Evolutionary conservation across 768 basidiomycete genomes (phyloP), one percentile per base, ranked within the genome.

Genomic region (Obba rivulosa): DNA sequence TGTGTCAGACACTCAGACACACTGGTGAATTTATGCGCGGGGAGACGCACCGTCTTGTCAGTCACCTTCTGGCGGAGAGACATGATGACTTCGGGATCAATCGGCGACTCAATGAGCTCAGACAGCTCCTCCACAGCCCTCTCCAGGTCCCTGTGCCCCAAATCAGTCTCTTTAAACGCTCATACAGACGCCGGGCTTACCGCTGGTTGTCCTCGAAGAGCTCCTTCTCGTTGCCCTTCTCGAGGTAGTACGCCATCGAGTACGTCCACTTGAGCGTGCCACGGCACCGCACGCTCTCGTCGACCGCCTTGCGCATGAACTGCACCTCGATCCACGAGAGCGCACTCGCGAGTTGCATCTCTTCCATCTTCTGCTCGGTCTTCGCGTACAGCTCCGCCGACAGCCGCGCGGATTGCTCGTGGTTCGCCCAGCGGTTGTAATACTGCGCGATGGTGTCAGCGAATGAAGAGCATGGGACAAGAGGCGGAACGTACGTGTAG

Each of bases 291-390:
- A 86, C 80, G 34, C 90, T 80, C 64, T 87, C 86, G 61, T 97
- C 96, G 3, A 97, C 94, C 1, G 96, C 96, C 67, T 94, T 94
- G 75, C 92, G 93, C 79, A 96, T 94, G 69, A 99, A 99, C 69
- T 98, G 95, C 24, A 85, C 93, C 69, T 99, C 94, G 57, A 99
- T 99, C 96, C 96, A 99, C 2, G 92, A 93, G 34, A 99, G 70
- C 47, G 83, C 77, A 2, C 91, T 92, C 10, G 84, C 85, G 54
- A 92, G 79, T 72, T 98, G 96, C 87, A 98, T 95, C 69, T 96
- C 92, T 67, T 97, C 93, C 96, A 99, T 99, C 83, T 97, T 97
- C 80, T 95, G 93, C 78, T 99, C 94, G 11, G 95, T 97, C 73
- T 93, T 93, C 48, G 77, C 77, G 66, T 94, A 95, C 36, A 98